These are phyloP conservation scores for Trametes cinnabarina DNA, from an alignment of 768 basidiomycete species.

Conservation along the genomic window DNA sequence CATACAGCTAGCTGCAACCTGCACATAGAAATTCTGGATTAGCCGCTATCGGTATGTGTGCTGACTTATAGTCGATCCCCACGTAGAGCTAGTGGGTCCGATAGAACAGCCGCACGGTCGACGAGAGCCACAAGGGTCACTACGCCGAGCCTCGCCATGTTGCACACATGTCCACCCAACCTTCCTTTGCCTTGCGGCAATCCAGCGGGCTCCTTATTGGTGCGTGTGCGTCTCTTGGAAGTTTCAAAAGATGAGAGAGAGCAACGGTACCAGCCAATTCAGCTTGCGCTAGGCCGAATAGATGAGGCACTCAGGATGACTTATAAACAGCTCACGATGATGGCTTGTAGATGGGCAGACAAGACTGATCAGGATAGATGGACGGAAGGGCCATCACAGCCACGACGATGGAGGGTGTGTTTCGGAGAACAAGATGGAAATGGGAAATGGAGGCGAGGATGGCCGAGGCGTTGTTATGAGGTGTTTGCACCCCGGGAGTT, in stretches of 20 bases:
- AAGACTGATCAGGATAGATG: too few species aligned
- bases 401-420: not conserved
- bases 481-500: slow-evolving; percentile 13
- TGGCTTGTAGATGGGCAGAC: too few species aligned
- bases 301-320: too few species aligned
- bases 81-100: slow-evolving; percentile 2
- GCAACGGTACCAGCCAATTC: too few species aligned
- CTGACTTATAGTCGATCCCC: slow-evolving; percentile 10
- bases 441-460: not conserved
- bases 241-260: too few species aligned
- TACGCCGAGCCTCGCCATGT: slow-evolving; percentile 2
- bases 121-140: not conserved
- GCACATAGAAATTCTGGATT: too few species aligned
- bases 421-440: not conserved
- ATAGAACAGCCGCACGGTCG: slow-evolving; percentile 15
- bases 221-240: too few species aligned
- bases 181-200: slow-evolving; percentile 14
- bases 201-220: slow-evolving; percentile 20
- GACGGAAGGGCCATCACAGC: too few species aligned
- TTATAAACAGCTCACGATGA: too few species aligned
- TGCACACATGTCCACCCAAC: slow-evolving; percentile 19
- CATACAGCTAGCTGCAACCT: not conserved
- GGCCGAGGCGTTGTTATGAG: slow-evolving; percentile 5
- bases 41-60: slow-evolving; percentile 7
- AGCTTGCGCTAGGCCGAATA: too few species aligned